Evolutionary conservation across 352 stramenopile species (phyloP), one percentile per base, ranked within the genome.

Genomic region (Detonula confervacea): DNA sequence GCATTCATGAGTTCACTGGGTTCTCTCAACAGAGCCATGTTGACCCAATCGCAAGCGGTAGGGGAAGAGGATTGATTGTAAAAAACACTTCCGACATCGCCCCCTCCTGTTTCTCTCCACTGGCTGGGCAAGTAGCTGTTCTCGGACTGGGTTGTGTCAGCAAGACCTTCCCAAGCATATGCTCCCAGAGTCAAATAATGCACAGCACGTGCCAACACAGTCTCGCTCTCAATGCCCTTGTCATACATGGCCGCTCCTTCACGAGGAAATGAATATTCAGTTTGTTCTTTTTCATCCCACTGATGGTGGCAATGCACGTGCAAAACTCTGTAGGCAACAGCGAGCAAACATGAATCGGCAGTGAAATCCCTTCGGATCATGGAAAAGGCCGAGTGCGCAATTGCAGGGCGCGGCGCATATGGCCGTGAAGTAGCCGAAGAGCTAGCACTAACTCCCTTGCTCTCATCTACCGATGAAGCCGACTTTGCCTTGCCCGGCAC

Each of bases 181-280:
- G 81, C 83, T 57, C 87, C 89, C 2, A 94, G 72, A 24, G 89
- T 94, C 14, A 94, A 65, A n/a, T 93, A 73, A 71, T 94, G 87
- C 12, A 94, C 66, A 18, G 85, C 86, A 68, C 89, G 56, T 52
- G 83, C 83, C 25, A 94, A 42, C 46, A 86, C 77, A 44, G 87
- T 91, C 69, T 94, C 89, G 64, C 89, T 94, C 47, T 70, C 86
- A 14, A 83, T 82, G n/a, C 70, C 72, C 9, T 33, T 55, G 20
- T 91, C 83, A 69, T 92, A 92, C 65, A 85, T 87, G n/a, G n/a
- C n/a, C n/a, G n/a, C n/a, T n/a, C n/a, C n/a, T n/a, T n/a, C n/a
- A n/a, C n/a, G n/a, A n/a, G n/a, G n/a, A n/a, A n/a, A n/a, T n/a
- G n/a, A n/a, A n/a, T n/a, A n/a, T n/a, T n/a, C n/a, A n/a, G n/a